Conservation (phyloP, 805 yeast species). For the Candida suzukii region DNA sequence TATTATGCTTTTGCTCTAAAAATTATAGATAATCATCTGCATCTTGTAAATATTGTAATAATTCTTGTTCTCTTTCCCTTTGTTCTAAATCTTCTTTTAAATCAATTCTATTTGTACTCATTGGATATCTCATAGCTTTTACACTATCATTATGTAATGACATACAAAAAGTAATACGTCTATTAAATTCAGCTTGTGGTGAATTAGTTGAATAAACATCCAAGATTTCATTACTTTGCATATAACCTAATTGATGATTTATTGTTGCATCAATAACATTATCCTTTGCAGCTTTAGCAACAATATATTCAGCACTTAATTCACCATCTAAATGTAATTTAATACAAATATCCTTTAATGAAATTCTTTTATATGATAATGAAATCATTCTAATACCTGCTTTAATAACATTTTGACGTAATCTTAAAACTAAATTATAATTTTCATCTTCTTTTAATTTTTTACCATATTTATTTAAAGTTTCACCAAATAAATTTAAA, state of each 20-base stretch:
- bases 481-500: conserved; percentile 68
- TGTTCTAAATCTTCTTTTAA: conserved; percentile 46
- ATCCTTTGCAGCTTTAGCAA: conserved; percentile 93
- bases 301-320: conserved; percentile 94
- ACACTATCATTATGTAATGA: conserved; percentile 86
- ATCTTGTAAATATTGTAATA: conserved; percentile 34
- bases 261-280: conserved; percentile 95
- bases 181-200: conserved; percentile 86
- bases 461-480: conserved; percentile 54
- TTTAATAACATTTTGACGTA: conserved; percentile 95
- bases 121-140: conserved; percentile 91
- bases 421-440: conserved; percentile 75
- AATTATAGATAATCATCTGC: conserved; percentile 31
- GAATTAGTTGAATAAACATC: conserved; percentile 83
- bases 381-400: conserved; percentile 95
- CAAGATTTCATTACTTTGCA: conserved; percentile 81
- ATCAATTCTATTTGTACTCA: conserved; percentile 43
- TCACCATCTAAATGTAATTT: conserved; percentile 89
- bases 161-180: conserved; percentile 89
- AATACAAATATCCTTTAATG: conserved; percentile 89
- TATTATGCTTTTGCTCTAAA: no score
- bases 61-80: conserved; percentile 45
- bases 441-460: conserved; percentile 69
- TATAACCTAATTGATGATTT: conserved; percentile 83
- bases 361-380: conserved; percentile 81